Evolutionary conservation across 306 rosid species (phyloP), one percentile per base, ranked within the genome.

Genomic region (Cyamopsis tetragonoloba): DNA sequence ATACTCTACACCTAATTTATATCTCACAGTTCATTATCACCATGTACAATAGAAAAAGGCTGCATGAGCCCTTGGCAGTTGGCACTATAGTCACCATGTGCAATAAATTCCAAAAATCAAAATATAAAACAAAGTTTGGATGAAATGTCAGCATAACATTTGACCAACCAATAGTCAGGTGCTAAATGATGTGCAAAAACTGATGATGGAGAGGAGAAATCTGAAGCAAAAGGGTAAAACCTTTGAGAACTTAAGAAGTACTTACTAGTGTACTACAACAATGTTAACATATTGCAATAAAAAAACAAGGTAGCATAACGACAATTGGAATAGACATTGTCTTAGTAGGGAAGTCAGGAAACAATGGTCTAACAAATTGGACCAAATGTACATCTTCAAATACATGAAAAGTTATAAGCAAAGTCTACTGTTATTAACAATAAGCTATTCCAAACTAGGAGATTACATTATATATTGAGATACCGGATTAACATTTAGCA

Each of bases 371-470:
- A 44, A 31, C 30, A 59, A 58, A 22, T 2, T 44, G 26, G 13
- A n/a, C 19, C 17, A 44, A 6, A 2, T 28, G 19, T 67, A 28
- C 23, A 8, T 22, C 35, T 11, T 66, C 72, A 42, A 47, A 48
- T 4, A 7, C 15, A 35, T 26, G 12, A 71, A 62, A 48, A 39
- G 18, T 13, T n/a, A 50, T 4, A 62, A 87, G 81, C n/a, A 28
- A 49, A 27, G 38, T 26, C 32, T 7, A 7, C 14, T 27, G 71
- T 51, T 47, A 1, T 62, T 13, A 34, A 6, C 44, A 23, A 42
- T 23, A 23, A 2, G 41, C 43, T 6, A 34, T 22, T 9, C 41
- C 43, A 48, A 71, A 59, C 54, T 17, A 37, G 32, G 26, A 44
- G 14, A 7, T 5, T 27, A 43, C 24, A 41, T 48, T 35, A 26